Conservation (phyloP, 2,329 filamentous ascomycete species). For the Colletotrichum abscissum region DNA sequence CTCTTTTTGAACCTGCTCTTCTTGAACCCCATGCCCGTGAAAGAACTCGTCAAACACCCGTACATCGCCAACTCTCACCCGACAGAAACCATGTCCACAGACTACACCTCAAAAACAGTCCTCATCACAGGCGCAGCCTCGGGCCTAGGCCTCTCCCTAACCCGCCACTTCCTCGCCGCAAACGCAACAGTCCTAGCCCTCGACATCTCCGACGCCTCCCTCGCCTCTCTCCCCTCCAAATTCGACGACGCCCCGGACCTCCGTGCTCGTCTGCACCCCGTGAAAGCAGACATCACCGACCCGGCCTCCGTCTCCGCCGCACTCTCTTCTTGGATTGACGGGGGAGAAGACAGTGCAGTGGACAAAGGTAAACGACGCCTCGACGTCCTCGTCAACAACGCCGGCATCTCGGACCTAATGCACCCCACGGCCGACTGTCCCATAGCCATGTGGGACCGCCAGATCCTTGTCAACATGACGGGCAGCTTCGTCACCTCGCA, state of each 20-base stretch:
- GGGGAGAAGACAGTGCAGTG: neutral
- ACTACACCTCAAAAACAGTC: slow-evolving; percentile 30
- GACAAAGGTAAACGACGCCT: slow-evolving; percentile 18
- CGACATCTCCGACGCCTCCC: slow-evolving; percentile 7
- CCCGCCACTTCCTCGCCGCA: slow-evolving; percentile 12
- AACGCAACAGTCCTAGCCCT: slow-evolving; percentile 20
- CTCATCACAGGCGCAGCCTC: slow-evolving; percentile 21
- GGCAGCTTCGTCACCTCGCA: slow-evolving; percentile 65
- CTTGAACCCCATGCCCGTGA: no score
- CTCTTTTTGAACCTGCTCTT: no score
- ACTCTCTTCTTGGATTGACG: neutral
- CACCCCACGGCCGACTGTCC: slow-evolving; percentile 61
- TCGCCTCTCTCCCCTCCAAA: slow-evolving; percentile 2
- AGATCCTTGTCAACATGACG: slow-evolving; percentile 67
- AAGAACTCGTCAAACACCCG: no score
- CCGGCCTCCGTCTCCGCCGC: slow-evolving; percentile 1
- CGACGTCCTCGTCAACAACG: slow-evolving; percentile 70
- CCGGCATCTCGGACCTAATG: slow-evolving; percentile 68
- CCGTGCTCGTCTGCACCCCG: neutral
- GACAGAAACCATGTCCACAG: neutral
- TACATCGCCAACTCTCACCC: no score
- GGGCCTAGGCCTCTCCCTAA: slow-evolving; percentile 8
- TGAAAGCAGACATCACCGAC: neutral
- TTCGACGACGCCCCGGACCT: neutral
- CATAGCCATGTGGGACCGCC: slow-evolving; percentile 60